Base-by-base conservation (phyloP, 495 filamentous ascomycete species). In the Trichoderma erinaceum region DNA sequence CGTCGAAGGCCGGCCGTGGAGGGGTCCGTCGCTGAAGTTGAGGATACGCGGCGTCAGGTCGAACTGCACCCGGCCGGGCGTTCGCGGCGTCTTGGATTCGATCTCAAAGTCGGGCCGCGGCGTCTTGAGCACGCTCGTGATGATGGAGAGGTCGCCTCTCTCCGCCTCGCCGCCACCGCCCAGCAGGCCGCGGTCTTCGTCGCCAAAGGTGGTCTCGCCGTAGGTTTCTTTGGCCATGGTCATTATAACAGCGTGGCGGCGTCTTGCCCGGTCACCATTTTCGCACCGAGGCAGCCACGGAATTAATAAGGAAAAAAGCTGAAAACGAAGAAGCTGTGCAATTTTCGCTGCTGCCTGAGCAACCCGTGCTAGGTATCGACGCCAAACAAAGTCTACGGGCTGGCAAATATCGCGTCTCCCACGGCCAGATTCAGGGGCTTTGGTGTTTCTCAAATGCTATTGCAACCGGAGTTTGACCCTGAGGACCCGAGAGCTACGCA, bases 41-140 rank as follows among this genome's bases (percentile, higher is more conserved):
- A 82, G 78, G 66, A 80, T 77, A 64, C 78, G 78, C 63, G 78
- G 75, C 71, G 78, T 76, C n/a, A 96, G 81, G 64, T 97, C 88
- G 78, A 99, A 99, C 67, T 92, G 88, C 43, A 99, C 95, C 44
- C 93, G 85, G 74, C 93, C 91, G 12, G 87, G 85, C 0, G 92
- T 97, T 61, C 93, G 84, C 27, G 93, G 91, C 13, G 87, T 86
- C 38, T 61, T 68, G 66, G n/a, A 18, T 21, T 67, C 43, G 66
- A 2, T 16, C 12, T 68, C 66, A 50, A 41, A 63, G 16, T 58
- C 66, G 50, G 23, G 6, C 10, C 56, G 56, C 10, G 56, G 16
- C 8, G 56, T 15, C 27, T 61, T 61, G 23, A 61, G 56, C 10
- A 32, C 56, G 56, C 56, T 61, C 23, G 56, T 61, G 27, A 61